Base-by-base conservation (phyloP, 148 eudicot species). In the Agrostemma githago region DNA sequence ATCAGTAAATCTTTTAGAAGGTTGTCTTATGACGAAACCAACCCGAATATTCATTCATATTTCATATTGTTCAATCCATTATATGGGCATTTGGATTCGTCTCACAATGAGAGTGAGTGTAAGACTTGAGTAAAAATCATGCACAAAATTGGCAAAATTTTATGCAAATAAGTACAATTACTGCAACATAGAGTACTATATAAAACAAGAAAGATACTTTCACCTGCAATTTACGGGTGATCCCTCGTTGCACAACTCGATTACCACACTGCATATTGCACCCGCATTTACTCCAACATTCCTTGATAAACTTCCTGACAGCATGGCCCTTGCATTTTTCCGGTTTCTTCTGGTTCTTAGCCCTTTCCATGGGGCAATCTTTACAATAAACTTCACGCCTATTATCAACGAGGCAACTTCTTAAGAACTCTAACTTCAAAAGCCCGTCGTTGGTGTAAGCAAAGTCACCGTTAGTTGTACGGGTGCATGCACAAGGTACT, bases 251-350 rank as follows among this genome's bases (percentile, higher is more conserved):
- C 54, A 88, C 95, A 0, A 88, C 82, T 16, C 95, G 69, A 76
- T 90, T 90, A 17, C 90, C 90, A 82, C 95, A 90, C 44, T 74
- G 74, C 79, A 86, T 83, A 66, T 74, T 67, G 77, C 95, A 90
- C 43, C 92, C 95, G 76, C 92, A 90, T 81, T 88, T 88, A 46
- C 87, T 86, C 95, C 95, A 88, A 42, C 95, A 90, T 79, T 88
- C 92, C 76, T 90, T 88, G 34, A 90, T 85, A 60, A 90, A 88
- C 57, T 78, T 86, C 78, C 83, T 83, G 17, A 86, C 72, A 11
- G 82, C 51, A 72, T 90, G 96, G 64, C 96, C 92, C 69, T 85
- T 86, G 78, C 96, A 90, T 20, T 77, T 75, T 37, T 74, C 85
- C 17, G 84, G 89, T 75, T 40, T 84, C 20, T 37, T 44, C 66